phyloP scores from a whole-genome alignment of 2,329 filamentous ascomycete genomes.

The Colletotrichum aenigma region DNA sequence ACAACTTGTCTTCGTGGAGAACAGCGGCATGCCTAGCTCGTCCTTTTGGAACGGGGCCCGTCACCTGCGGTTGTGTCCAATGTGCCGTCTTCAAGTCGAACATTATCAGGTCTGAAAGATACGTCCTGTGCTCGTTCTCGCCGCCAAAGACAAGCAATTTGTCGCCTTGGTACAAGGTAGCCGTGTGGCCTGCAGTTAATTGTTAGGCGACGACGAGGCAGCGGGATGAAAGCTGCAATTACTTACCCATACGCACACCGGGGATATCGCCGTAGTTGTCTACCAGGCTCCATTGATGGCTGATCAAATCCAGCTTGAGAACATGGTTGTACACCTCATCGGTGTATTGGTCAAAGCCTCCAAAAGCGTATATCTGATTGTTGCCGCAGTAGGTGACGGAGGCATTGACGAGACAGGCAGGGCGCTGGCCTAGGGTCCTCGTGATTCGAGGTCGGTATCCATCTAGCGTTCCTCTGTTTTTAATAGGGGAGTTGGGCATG shows the following conservation, averaged over 20 bases:
- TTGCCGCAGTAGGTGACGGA: conserved; percentile 99
- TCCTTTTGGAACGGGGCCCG: conserved; percentile 84
- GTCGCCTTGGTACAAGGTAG: conserved; percentile 89
- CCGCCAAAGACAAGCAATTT: conserved; percentile 98
- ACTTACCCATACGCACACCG: conserved; percentile 90
- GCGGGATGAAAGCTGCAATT: neutral
- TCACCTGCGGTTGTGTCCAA: conserved; percentile 91
- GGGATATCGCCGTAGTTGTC: conserved; percentile 99
- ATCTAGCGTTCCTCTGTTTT: conserved; percentile 68
- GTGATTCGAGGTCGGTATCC: conserved; percentile 86
- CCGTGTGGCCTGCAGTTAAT: conserved; percentile 76
- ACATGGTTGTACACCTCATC: conserved; percentile 99
- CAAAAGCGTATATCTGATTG: conserved; percentile 97
- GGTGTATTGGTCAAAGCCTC: conserved; percentile 97
- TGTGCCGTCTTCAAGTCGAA: conserved; percentile 94
- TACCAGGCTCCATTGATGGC: conserved; percentile 91
- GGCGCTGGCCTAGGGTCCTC: conserved; percentile 78
- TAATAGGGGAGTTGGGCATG: conserved; percentile 85
- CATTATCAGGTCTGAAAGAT: conserved; percentile 93
- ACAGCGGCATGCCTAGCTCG: conserved; percentile 92
- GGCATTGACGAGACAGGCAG: conserved; percentile 95
- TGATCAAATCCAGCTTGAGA: conserved; percentile 82
- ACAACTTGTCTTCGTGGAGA: conserved; percentile 94
- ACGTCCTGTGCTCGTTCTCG: conserved; percentile 96
- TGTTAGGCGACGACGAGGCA: neutral